Evolutionary conservation across 140 eudicot genomes (phyloP), one percentile per base, ranked within the genome.

Genomic region (Erigeron philadelphicus): DNA sequence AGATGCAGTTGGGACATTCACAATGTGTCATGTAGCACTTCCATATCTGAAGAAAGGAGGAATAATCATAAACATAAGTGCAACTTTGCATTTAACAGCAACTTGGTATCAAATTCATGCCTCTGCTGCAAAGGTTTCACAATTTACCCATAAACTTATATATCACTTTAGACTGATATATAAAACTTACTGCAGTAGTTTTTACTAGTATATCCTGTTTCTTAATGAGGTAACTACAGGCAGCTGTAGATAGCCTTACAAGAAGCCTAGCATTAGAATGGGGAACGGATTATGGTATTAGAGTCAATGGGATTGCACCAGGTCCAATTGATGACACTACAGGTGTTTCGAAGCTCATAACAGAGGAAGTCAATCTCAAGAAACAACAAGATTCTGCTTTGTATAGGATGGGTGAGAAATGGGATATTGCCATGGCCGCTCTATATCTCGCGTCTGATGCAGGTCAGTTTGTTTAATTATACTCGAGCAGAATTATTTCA

Each of bases 401-500:
- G 17, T 75, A 56, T 66, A 78, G 73, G 59, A 57, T 78, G 74
- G 81, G 83, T 56, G 70, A 82, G 76, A 75, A 78, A 61, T 78
- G 86, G 86, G 83, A 78, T 70, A 78, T 82, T 47, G 83, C 86
- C 18, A 82, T 82, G 86, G 76, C 86, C 59, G 82, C 86, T 74
- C 86, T 78, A 60, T 74, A 74, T 64, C 83, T 81, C 19, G 81
- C 81, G 48, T 81, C 80, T 41, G 64, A 78, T 73, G 86, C 81
- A 74, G 83, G 83, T 76, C 10, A 67, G 77, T 69, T 2, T 4
- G 16, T 53, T 53, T 53, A 48, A 41, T 9, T n/a, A 3, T 47
- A 5, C 8, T 9, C 18, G 5, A 16, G n/a, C 10, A 42, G 45
- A 41, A 17, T 7, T 21, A 17, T 7, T 21, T 48, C 16, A 12